Evolutionary conservation across 768 basidiomycete genomes (phyloP), one percentile per base, ranked within the genome.

Genomic region (Clitopilus hobsonii): DNA sequence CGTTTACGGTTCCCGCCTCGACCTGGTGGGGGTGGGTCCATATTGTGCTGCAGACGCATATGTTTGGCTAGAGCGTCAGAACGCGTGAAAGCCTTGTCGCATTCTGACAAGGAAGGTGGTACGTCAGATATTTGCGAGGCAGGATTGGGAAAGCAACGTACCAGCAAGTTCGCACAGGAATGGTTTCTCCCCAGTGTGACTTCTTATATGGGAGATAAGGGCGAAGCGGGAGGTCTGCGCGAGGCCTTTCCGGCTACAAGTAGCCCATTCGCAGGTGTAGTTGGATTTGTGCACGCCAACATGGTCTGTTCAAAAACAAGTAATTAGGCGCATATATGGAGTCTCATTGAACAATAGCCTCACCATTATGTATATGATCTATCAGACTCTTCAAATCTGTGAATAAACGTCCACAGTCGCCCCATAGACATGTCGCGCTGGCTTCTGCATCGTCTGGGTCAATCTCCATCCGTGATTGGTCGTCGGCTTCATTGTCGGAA

Each of bases 141-240:
- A 22, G 30, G n/a, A 49, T 18, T 38, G n/a, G 53, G 6, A 28
- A 22, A 38, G 20, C 38, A 38, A 67, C 85, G 61, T 56, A 89
- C 94, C 93, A 65, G 91, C 85, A 55, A 82, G 75, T 10, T 84
- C 71, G 65, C 94, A 98, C 22, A 81, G 85, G 65, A 94, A 97
- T 0, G 94, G 94, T 63, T 94, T 94, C 71, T 98, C 94, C 52
- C 94, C 94, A 0, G 94, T 96, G 67, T 98, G 94, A 10, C 89
- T 91, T 27, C 94, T 83, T 49, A 94, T 82, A 67, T 98, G 94
- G 3, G 91, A 91, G 54, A 94, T 85, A 48, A 98, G 81, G 5
- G 94, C 91, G 60, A 94, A 96, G 23, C 92, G 83, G 3, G 90
- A 92, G 0, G 90, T 91, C 67, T 97, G 94, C 0, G 88, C 79